phyloP scores from a whole-genome alignment of 176 grass and related monocot species.

The Cocos nucifera region DNA sequence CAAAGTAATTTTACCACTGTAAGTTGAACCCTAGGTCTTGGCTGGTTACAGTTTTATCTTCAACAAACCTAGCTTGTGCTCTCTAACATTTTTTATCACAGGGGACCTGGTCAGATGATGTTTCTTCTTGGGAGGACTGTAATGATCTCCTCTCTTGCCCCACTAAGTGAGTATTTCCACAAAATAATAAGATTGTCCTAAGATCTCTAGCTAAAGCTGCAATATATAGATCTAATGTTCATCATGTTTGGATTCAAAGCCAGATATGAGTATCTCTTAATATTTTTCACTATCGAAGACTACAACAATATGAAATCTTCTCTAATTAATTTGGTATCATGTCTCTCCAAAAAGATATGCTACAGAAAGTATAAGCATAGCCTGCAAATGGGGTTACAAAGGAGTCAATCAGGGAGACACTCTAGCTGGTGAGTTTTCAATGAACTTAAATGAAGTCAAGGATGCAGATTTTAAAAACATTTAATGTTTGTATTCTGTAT shows the following conservation, averaged over 20 bases:
- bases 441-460: too few relatives aligned
- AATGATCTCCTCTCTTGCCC: slow-evolving; percentile 57
- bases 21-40: slow-evolving; percentile 8
- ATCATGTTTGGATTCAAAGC: too few relatives aligned
- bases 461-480: too few relatives aligned
- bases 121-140: slow-evolving; percentile 56
- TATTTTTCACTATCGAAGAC: too few relatives aligned
- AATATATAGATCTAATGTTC: too few relatives aligned
- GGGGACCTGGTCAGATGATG: slow-evolving; percentile 50
- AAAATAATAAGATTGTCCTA: background rate
- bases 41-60: too few relatives aligned
- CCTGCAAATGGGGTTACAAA: slow-evolving; percentile 63
- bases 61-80: too few relatives aligned
- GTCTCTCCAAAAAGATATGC: slow-evolving; percentile 44
- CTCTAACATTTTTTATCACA: slow-evolving; percentile 4
- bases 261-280: too few relatives aligned
- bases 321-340: background rate
- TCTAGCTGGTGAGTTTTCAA: slow-evolving; percentile 39
- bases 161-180: slow-evolving; percentile 32
- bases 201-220: too few relatives aligned
- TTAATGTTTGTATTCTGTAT: too few relatives aligned
- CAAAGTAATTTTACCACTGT: slow-evolving; percentile 51
- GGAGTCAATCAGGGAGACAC: slow-evolving; percentile 39
- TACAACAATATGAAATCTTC: too few relatives aligned
- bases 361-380: slow-evolving; percentile 67